Evolutionary conservation across 768 basidiomycete species (phyloP).

Genomic region (Sistotremastrum suecicum): DNA sequence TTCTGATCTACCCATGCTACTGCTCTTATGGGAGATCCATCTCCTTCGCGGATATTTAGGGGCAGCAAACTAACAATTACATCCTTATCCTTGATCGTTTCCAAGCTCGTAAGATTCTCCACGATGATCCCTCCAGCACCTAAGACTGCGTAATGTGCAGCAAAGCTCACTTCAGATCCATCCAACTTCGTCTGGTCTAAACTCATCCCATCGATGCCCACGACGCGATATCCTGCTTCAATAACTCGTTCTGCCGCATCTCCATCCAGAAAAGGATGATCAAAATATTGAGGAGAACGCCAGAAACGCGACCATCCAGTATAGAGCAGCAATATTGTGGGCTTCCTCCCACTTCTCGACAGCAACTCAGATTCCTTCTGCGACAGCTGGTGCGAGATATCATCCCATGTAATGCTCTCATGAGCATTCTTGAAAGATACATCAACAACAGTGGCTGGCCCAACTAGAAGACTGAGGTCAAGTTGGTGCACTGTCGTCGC

Average conservation of each 20-base stretch:
- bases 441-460: conserved; percentile 42
- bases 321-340: conserved; percentile 37
- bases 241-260: conserved; percentile 38
- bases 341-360: conserved; percentile 11
- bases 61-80: conserved; percentile 44
- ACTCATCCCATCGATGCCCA: conserved; percentile 52
- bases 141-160: conserved; percentile 46
- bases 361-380: conserved; percentile 13
- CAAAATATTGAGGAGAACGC: conserved; percentile 33
- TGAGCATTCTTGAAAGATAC: conserved; percentile 29
- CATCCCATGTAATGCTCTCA: conserved; percentile 41
- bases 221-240: conserved; percentile 35
- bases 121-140: conserved; percentile 49
- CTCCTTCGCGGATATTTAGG: conserved; percentile 39
- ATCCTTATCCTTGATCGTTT: conserved; percentile 19
- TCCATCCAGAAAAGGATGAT: conserved; percentile 50
- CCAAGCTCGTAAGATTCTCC: conserved; percentile 53
- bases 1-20: conserved; percentile 30
- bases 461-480: conserved; percentile 37
- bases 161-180: conserved; percentile 25
- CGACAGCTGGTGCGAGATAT: conserved; percentile 21
- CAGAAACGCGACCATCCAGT: conserved; percentile 58
- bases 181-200: conserved; percentile 46
- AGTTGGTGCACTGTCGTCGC: conserved; percentile 47
- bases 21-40: conserved; percentile 62